A percentile compares a stretch with the other conserved stretches of the same genome.
Conservation (phyloP, 176 grass and related monocot genomes). For the Bonia amplexicaulis region DNA sequence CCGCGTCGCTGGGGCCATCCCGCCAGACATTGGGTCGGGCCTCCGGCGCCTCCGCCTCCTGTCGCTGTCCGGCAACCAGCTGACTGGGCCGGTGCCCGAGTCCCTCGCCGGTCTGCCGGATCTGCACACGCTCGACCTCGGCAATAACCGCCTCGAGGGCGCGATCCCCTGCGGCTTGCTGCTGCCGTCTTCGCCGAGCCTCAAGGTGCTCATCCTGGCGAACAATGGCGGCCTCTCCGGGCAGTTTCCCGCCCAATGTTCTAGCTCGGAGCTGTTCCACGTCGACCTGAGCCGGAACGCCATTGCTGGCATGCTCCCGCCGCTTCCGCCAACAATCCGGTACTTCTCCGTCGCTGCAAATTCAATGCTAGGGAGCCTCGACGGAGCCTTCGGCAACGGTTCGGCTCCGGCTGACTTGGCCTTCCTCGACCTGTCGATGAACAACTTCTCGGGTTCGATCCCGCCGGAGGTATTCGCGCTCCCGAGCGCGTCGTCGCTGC, state of each 20-base stretch:
- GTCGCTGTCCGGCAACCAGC: slow-evolving; percentile 53
- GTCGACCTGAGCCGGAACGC: slow-evolving; percentile 63
- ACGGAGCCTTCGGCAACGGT: slow-evolving; percentile 21
- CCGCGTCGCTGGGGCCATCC: slow-evolving; percentile 48
- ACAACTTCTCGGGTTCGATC: slow-evolving; percentile 56
- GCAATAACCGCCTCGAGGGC: slow-evolving; percentile 62
- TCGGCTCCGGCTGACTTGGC: slow-evolving; percentile 28
- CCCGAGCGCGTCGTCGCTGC: slow-evolving; percentile 48
- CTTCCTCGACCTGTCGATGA: slow-evolving; percentile 69
- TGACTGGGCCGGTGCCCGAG: slow-evolving; percentile 50
- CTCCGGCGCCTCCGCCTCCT: slow-evolving; percentile 64
- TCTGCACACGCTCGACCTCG: slow-evolving; percentile 89
- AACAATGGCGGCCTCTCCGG: slow-evolving; percentile 63
- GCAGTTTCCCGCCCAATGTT: slow-evolving; percentile 37
- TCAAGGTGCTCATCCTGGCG: slow-evolving; percentile 71
- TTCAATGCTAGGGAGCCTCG: slow-evolving; percentile 51
- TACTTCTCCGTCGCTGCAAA: slow-evolving; percentile 65
- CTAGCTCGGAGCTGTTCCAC: slow-evolving; percentile 51
- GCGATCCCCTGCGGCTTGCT: slow-evolving; percentile 39
- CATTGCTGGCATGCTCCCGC: slow-evolving; percentile 41
- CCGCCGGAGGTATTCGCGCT: slow-evolving; percentile 53
- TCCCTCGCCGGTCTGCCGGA: slow-evolving; percentile 55
- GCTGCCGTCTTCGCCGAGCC: slow-evolving; percentile 47
- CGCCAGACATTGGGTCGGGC: slow-evolving; percentile 28
- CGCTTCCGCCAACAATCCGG: slow-evolving; percentile 41